Percentiles rank a stretch among this genome's conserved stretches.
Conservation (phyloP, 2,329 filamentous ascomycete species). For the Herpotrichia juniperi region DNA sequence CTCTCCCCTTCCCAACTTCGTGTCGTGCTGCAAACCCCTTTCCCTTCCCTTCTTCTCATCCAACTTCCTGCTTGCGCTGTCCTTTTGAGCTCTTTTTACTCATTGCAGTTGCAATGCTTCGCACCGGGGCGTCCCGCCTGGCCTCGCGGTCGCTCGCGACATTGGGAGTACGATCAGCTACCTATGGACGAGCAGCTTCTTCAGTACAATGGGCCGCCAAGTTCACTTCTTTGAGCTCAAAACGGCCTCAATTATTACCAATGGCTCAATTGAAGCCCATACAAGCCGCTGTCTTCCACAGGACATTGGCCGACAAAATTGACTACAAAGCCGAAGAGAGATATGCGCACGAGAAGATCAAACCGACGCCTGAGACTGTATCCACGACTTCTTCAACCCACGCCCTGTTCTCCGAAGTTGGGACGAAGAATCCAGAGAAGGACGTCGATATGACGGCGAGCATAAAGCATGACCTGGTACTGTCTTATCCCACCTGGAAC, state of each 20-base stretch:
- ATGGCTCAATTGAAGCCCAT: slow-evolving; percentile 42
- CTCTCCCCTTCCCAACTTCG: background rate
- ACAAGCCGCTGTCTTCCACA: slow-evolving; percentile 48
- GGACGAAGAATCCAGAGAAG: slow-evolving; percentile 32
- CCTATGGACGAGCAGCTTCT: slow-evolving; percentile 24
- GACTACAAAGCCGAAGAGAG: slow-evolving; percentile 64
- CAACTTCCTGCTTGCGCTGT: too few relatives aligned
- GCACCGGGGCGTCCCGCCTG: slow-evolving; percentile 50
- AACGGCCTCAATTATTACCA: slow-evolving; percentile 40
- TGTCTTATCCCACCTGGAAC: background rate
- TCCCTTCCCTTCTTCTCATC: too few relatives aligned
- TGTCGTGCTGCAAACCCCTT: background rate
- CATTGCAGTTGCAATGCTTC: slow-evolving; percentile 46
- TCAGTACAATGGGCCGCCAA: slow-evolving; percentile 48
- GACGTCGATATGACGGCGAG: slow-evolving; percentile 56
- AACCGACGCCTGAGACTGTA: slow-evolving; percentile 65
- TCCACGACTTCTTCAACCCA: slow-evolving; percentile 61
- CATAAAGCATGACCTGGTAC: slow-evolving; percentile 46
- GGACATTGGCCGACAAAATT: slow-evolving; percentile 51
- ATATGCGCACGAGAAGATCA: slow-evolving; percentile 61
- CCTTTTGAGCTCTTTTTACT: background rate
- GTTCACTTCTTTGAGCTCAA: slow-evolving; percentile 47
- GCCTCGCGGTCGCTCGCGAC: slow-evolving; percentile 45
- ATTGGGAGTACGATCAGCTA: slow-evolving; percentile 35
- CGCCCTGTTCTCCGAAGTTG: slow-evolving; percentile 48